phyloP scores from a whole-genome alignment of 257 asterid species.

The Hygrophila difformis region DNA sequence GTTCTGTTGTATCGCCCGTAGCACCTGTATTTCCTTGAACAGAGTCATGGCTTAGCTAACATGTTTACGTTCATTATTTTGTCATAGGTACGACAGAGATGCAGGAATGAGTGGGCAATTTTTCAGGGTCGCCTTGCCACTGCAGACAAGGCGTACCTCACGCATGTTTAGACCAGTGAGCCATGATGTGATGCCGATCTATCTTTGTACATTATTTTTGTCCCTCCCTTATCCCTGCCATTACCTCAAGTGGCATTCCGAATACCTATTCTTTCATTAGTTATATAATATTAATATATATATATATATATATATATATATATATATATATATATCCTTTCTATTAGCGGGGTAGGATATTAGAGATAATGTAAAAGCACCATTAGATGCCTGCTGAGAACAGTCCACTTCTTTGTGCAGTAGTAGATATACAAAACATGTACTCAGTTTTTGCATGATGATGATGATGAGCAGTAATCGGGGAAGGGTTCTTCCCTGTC shows the following conservation, averaged over 20 bases:
- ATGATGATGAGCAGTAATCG: no score
- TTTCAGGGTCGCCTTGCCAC: constrained; percentile 54
- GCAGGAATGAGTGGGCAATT: constrained; percentile 55
- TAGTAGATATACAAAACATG: constrained; percentile 9
- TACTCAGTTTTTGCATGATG: constrained; percentile 9
- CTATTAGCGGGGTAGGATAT: no score
- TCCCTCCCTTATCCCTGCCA: constrained; percentile 5
- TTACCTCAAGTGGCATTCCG: constrained; percentile 9
- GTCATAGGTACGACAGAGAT: constrained; percentile 54
- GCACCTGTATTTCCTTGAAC: neutral
- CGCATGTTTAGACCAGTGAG: constrained; percentile 27
- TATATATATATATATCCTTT: no score
- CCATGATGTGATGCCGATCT: neutral
- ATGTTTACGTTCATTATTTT: neutral
- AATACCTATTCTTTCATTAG: constrained; percentile 11
- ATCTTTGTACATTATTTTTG: constrained; percentile 13
- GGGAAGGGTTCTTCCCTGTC: no score
- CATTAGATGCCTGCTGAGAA: constrained; percentile 11
- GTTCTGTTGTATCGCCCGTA: no score
- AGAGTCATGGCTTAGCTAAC: neutral
- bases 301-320: no score
- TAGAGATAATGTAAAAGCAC: constrained; percentile 6
- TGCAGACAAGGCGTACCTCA: constrained; percentile 50
- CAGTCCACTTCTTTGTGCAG: constrained; percentile 17
- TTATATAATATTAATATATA: no score